These are phyloP conservation scores for Ceratocystiopsis minuta DNA, from an alignment of 2,329 filamentous ascomycete species.

Conservation along the genomic window DNA sequence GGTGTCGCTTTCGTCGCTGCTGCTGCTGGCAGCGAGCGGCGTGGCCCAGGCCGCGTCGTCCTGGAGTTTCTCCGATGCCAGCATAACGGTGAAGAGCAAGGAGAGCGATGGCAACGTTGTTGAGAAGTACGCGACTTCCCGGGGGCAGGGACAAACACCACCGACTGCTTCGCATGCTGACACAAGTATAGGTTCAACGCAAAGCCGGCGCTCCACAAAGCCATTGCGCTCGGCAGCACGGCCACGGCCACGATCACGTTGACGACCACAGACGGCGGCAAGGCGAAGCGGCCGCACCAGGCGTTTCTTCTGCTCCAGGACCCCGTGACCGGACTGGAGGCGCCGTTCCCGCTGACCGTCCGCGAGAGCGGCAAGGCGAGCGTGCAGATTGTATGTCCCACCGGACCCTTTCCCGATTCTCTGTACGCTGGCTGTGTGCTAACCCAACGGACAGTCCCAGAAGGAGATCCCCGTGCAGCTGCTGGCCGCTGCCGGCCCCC, in stretches of 20 bases:
- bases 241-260: constrained; percentile 70
- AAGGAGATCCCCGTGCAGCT: constrained; percentile 81
- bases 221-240: constrained; percentile 44
- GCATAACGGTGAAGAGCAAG: constrained; percentile 46
- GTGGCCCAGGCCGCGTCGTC: constrained; percentile 35
- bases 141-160: too few relatives aligned
- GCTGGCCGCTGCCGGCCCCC: constrained; percentile 44
- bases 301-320: constrained; percentile 78
- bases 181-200: constrained; percentile 28
- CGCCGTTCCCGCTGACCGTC: constrained; percentile 65
- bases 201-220: constrained; percentile 40
- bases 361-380: constrained; percentile 80
- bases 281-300: constrained; percentile 75
- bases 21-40: constrained; percentile 30
- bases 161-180: neutral
- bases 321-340: constrained; percentile 56
- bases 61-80: constrained; percentile 61
- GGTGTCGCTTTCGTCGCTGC: constrained; percentile 20
- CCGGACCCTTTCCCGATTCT: too few relatives aligned
- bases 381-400: constrained; percentile 39
- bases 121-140: constrained; percentile 37
- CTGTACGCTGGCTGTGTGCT: too few relatives aligned
- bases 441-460: constrained; percentile 33
- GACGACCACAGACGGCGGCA: constrained; percentile 62
- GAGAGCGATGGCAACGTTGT: constrained; percentile 36